Evolutionary conservation across 805 yeast genomes (phyloP).

Genomic region (Candida loeiensis): DNA sequence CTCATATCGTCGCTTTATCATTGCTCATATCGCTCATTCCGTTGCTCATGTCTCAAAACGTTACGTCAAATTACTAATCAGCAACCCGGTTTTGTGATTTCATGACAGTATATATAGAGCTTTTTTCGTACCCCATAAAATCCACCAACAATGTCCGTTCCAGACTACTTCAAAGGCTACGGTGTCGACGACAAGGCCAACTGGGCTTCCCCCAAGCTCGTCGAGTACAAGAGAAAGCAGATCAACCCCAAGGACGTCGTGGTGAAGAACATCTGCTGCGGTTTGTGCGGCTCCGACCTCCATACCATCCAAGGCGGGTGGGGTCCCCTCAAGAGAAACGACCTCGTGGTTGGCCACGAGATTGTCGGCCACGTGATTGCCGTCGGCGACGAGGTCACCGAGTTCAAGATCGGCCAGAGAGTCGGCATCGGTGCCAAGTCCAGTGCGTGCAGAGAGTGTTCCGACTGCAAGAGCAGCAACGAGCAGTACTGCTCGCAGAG

Average conservation of each 20-base stretch:
- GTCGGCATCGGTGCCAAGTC: constrained; percentile 79
- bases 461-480: constrained; percentile 41
- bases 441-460: constrained; percentile 58
- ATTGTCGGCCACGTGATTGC: constrained; percentile 56
- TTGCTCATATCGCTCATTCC: too few relatives aligned
- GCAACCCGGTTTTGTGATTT: too few relatives aligned
- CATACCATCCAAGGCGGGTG: constrained; percentile 53
- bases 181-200: constrained; percentile 28
- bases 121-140: too few relatives aligned
- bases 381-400: constrained; percentile 53
- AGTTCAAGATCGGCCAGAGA: constrained; percentile 60
- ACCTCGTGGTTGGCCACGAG: constrained; percentile 58
- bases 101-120: too few relatives aligned
- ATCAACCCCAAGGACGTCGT: constrained; percentile 45
- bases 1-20: too few relatives aligned
- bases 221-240: constrained; percentile 25
- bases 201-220: constrained; percentile 33
- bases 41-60: too few relatives aligned
- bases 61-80: too few relatives aligned
- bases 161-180: constrained; percentile 32
- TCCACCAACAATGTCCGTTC: constrained; percentile 13
- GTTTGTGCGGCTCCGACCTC: constrained; percentile 59
- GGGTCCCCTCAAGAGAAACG: constrained; percentile 37
- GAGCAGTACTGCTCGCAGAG: constrained; percentile 49
- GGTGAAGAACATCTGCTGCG: constrained; percentile 57